phyloP scores from a whole-genome alignment of 345 rosid species.

The Eucalyptus curtisii region DNA sequence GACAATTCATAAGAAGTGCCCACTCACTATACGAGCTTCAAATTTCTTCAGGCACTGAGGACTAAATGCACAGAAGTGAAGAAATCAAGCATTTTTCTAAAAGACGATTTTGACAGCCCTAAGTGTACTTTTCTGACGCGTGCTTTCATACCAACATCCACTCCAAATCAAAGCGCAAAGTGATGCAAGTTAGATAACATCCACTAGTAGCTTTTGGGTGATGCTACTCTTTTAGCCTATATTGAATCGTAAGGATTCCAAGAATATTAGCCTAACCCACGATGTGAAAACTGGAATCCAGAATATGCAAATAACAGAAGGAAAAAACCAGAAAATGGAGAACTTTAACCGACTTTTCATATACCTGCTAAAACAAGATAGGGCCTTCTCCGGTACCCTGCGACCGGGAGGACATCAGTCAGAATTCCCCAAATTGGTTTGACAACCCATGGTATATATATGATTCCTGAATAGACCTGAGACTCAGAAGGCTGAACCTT shows the following conservation, averaged over 20 bases:
- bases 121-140: neutral
- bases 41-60: neutral
- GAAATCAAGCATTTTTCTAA: neutral
- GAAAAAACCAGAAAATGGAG: neutral
- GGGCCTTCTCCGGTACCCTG: constrained; percentile 51
- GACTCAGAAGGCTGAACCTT: constrained; percentile 60
- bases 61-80: neutral
- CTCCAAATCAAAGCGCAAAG: neutral
- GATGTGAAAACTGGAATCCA: neutral
- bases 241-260: neutral
- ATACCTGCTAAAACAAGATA: constrained; percentile 55
- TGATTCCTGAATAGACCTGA: constrained; percentile 37
- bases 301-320: neutral
- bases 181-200: neutral
- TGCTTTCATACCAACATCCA: neutral
- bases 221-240: neutral
- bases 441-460: constrained; percentile 53
- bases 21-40: neutral
- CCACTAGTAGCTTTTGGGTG: neutral
- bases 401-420: constrained; percentile 49
- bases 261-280: neutral
- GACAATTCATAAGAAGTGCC: neutral
- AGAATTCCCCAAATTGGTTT: constrained; percentile 72
- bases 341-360: neutral
- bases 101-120: neutral